These are phyloP conservation scores for Quaeritorhiza haematococci DNA, from an alignment of 371 early-diverging fungal genomes.

Conservation along the genomic window DNA sequence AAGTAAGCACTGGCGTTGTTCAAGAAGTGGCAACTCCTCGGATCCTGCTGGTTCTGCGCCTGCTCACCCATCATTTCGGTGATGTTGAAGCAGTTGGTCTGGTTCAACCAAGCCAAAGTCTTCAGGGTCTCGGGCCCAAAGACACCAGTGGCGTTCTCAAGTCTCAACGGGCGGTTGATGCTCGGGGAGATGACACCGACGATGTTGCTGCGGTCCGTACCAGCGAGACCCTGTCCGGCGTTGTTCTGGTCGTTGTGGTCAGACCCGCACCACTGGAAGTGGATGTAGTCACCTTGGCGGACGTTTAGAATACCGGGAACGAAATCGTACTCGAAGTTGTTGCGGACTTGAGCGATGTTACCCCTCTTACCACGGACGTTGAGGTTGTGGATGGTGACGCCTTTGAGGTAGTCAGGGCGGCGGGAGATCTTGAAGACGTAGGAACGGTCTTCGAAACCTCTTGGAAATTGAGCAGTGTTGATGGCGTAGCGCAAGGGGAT, in stretches of 20 bases:
- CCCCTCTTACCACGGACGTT: conserved; percentile 36
- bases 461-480: conserved; percentile 32
- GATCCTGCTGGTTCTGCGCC: background rate
- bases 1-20: background rate
- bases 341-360: conserved; percentile 31
- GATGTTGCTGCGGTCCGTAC: conserved; percentile 13
- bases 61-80: background rate
- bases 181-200: background rate
- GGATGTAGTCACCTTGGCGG: conserved; percentile 24
- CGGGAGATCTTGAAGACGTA: conserved; percentile 32
- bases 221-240: conserved; percentile 28
- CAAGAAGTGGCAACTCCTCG: background rate
- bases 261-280: conserved; percentile 37
- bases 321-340: conserved; percentile 36
- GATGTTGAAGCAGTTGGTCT: conserved; percentile 11
- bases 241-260: conserved; percentile 31
- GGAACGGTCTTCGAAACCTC: conserved; percentile 35
- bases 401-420: conserved; percentile 14
- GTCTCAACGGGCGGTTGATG: background rate
- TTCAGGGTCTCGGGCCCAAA: background rate
- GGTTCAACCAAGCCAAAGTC: conserved; percentile 28
- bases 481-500: conserved; percentile 21
- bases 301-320: conserved; percentile 22
- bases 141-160: background rate
- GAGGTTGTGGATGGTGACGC: conserved; percentile 25